A percentile compares a stretch with the other conserved stretches of the same genome.
phyloP scores from a whole-genome alignment of 2,329 filamentous ascomycete genomes.

The Ophiobolus disseminans region DNA sequence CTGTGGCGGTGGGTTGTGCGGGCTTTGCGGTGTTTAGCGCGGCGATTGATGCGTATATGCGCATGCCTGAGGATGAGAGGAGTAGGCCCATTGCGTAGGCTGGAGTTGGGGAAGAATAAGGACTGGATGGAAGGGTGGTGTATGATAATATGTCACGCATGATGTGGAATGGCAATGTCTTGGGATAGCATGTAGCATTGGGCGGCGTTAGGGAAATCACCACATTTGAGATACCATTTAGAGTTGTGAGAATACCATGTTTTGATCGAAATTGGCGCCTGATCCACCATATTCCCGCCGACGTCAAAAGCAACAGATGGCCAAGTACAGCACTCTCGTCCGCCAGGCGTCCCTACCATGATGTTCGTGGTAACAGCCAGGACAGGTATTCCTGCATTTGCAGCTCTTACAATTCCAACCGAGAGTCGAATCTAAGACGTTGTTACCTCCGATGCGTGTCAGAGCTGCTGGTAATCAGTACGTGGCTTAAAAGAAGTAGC shows the following conservation, averaged over 20 bases:
- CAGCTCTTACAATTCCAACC: no score
- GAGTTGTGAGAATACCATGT: neutral
- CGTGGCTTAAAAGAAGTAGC: no score
- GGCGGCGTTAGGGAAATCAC: constrained; percentile 25
- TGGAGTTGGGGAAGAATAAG: neutral
- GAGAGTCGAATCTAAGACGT: no score
- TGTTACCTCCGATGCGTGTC: no score
- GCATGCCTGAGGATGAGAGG: constrained; percentile 51
- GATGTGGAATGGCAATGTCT: neutral
- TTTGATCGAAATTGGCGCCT: neutral
- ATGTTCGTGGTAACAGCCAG: no score
- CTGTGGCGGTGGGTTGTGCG: constrained; percentile 83
- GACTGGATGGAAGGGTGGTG: constrained; percentile 1
- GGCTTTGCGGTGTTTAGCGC: constrained; percentile 93
- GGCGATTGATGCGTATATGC: constrained; percentile 91
- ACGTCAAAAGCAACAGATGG: no score
- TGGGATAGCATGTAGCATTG: constrained; percentile 23
- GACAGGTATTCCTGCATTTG: no score
- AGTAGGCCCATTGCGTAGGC: constrained; percentile 48
- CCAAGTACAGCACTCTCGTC: no score
- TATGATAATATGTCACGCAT: constrained; percentile 25
- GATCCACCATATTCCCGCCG: neutral
- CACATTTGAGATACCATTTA: neutral
- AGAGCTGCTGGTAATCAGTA: no score
- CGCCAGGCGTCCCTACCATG: no score